phyloP scores from a whole-genome alignment of 208 protist species.

The Borovskyia barvae region DNA sequence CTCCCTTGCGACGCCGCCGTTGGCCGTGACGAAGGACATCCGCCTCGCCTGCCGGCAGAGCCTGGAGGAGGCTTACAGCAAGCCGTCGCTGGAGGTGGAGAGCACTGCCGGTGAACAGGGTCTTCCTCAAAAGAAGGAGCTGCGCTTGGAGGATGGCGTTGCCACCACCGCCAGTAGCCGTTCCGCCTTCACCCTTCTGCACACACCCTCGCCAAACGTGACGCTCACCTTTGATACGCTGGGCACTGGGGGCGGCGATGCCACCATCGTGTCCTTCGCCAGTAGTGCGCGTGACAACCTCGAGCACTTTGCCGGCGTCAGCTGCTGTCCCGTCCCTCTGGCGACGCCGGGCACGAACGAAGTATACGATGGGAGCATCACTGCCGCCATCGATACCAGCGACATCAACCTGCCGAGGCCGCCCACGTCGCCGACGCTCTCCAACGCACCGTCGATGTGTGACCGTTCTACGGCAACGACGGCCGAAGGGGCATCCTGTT shows the following conservation, averaged over 20 bases:
- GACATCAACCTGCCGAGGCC: neutral
- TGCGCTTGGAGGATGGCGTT: conserved; percentile 15
- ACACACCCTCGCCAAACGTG: conserved; percentile 6
- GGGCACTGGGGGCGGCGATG: conserved; percentile 21
- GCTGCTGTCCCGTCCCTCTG: neutral
- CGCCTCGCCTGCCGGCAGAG: conserved; percentile 22
- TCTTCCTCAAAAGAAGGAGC: conserved; percentile 16
- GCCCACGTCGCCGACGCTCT: neutral
- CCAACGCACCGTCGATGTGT: neutral
- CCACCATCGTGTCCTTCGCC: conserved; percentile 26
- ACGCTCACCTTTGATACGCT: conserved; percentile 15
- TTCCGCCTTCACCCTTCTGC: conserved; percentile 1
- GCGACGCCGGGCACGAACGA: neutral
- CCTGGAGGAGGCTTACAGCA: conserved; percentile 15
- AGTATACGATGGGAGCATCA: neutral
- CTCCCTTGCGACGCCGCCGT: conserved; percentile 9
- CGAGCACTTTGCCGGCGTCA: neutral
- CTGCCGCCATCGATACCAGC: neutral
- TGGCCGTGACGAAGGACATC: conserved; percentile 9
- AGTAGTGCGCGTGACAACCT: conserved; percentile 20
- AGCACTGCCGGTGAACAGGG: too few species aligned
- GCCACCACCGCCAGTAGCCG: neutral
- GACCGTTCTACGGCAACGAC: neutral
- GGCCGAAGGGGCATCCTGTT: neutral
- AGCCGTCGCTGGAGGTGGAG: too few species aligned